Base-by-base conservation (phyloP, 2,329 filamentous ascomycete species). In the Penicillium capsulatum region DNA sequence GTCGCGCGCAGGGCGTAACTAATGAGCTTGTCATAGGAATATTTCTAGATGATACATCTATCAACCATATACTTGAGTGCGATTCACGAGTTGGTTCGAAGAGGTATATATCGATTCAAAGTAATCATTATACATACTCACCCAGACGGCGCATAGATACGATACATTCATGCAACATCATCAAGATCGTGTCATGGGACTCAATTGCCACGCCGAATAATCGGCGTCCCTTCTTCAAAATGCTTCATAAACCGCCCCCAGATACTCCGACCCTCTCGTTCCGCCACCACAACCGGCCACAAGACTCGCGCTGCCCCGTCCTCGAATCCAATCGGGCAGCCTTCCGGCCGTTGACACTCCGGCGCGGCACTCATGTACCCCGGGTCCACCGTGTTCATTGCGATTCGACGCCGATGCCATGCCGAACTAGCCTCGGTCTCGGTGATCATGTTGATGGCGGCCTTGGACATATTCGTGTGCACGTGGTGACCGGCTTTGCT, bases 401-500 rank as follows among this genome's bases (percentile, higher is more conserved):
- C 63, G 14, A 66, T 57, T 7, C 53, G 45, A 1, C 36, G 45
- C 17, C 3, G 19, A 26, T 47, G 35, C 66, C 65, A 68, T 2
- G 58, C 51, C 4, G 34, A 27, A 0, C 40, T 43, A 4, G 61
- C 59, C 34, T 68, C 63, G 0, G 64, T 66, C 43, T 67, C 61
- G 0, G 65, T 68, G 31, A 67, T 62, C 64, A 68, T 68, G 47
- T 66, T 66, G 10, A 69, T 55, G 1, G 60, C 63, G 5, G 65
- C 65, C 34, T 69, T 68, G 14, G 61, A 62, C 60, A 66, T 67
- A 44, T 67, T 66, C 7, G 63, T 68, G 43, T 67, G 63, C 7
- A 66, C 63, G 31, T 68, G 63, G 26, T 53, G 48, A 5, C 64
- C 62, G 1, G 37, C 44, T 42, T 66, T 66, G 36, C 50, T 47